Percentiles rank a stretch among this genome's conserved stretches.
Evolutionary conservation across 345 rosid genomes (phyloP).

Genomic region (Arabidopsis thaliana): DNA sequence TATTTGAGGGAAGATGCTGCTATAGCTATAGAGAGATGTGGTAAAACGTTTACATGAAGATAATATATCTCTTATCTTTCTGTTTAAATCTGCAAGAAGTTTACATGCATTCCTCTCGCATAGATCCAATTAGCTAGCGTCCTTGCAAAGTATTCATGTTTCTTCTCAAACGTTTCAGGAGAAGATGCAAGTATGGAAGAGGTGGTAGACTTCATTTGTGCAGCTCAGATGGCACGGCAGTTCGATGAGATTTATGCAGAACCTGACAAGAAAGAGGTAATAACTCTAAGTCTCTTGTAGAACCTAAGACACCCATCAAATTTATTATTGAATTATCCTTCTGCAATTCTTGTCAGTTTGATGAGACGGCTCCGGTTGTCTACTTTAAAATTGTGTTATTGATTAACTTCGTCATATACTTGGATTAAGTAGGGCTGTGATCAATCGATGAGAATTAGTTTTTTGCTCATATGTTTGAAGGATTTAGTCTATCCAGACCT

Average conservation of each 20-base stretch:
- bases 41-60: not conserved
- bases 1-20: constrained; percentile 24
- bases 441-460: no score
- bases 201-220: constrained; percentile 42
- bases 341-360: not conserved
- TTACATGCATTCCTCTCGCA: constrained; percentile 2
- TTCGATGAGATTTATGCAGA: constrained; percentile 10
- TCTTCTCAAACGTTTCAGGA: constrained; percentile 12
- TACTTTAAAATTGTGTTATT: not conserved
- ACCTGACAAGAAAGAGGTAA: constrained; percentile 27
- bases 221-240: constrained; percentile 39
- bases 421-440: no score
- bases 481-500: not conserved
- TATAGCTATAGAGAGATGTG: constrained; percentile 38
- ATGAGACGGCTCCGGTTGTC: not conserved
- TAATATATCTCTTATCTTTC: not conserved
- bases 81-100: not conserved
- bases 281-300: constrained; percentile 1
- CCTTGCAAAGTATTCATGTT: not conserved
- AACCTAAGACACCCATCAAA: constrained; percentile 6
- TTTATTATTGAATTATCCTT: not conserved
- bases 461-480: no score
- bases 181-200: constrained; percentile 32
- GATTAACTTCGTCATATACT: not conserved
- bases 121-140: not conserved